Conservation (phyloP, 2,329 filamentous ascomycete species). For the Alternaria alternata region DNA sequence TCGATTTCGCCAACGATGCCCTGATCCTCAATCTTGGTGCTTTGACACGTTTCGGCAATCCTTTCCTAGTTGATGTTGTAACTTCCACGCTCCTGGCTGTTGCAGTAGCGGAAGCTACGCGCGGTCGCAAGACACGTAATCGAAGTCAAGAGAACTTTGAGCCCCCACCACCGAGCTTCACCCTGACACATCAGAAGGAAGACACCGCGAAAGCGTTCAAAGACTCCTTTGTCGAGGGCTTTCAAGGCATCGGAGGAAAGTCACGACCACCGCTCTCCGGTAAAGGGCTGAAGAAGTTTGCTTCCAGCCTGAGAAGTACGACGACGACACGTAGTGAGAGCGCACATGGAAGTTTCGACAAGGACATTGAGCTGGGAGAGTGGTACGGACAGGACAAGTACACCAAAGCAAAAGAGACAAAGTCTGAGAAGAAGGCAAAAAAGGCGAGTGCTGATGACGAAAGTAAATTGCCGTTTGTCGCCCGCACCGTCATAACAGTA, state of each 20-base stretch:
- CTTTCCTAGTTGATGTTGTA: conserved; percentile 57
- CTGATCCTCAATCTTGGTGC: conserved; percentile 56
- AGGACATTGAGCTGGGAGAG: conserved; percentile 49
- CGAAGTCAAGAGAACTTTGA: conserved; percentile 39
- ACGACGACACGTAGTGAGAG: conserved; percentile 24
- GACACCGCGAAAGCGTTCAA: conserved; percentile 41
- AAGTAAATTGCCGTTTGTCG: conserved; percentile 50
- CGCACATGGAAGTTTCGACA: conserved; percentile 39
- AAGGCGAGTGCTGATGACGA: conserved; percentile 42
- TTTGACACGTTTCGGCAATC: conserved; percentile 53
- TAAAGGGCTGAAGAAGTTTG: conserved; percentile 36
- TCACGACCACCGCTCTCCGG: conserved; percentile 27
- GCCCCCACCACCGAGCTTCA: conserved; percentile 41
- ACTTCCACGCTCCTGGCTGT: conserved; percentile 55
- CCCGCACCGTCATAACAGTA: conserved; percentile 50
- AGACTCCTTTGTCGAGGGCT: conserved; percentile 44
- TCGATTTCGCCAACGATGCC: conserved; percentile 55
- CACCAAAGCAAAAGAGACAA: conserved; percentile 15
- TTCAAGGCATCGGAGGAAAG: conserved; percentile 41
- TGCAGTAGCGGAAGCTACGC: conserved; percentile 55
- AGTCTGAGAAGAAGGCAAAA: conserved; percentile 37
- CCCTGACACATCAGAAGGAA: conserved; percentile 33
- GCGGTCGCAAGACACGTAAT: conserved; percentile 33
- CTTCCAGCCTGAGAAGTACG: conserved; percentile 25
- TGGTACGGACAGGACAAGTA: conserved; percentile 47